Evolutionary conservation across 2,329 filamentous ascomycete species (phyloP), one percentile per base, ranked within the genome.

Genomic region (Botrytis tulipae): DNA sequence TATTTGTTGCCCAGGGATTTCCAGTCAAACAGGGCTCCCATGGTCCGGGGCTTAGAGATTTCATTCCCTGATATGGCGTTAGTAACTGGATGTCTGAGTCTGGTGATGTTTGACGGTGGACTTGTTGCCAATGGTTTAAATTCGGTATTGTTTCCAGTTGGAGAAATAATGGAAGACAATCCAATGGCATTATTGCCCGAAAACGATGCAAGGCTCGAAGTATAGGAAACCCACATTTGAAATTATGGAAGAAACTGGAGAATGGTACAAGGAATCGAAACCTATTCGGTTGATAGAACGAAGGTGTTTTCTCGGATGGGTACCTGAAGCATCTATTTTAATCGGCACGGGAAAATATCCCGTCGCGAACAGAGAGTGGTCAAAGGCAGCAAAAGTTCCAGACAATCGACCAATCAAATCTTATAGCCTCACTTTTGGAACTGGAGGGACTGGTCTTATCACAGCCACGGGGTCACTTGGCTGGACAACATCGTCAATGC

Each of bases 291-390:
- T 70, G 9, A 22, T 46, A 44, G 40, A 60, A 8, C 35, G n/a
- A 32, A 54, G 67, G 10, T 59, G 35, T 37, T 70, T 70, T 32
- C 67, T 70, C 25, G 54, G 51, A 40, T 70, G 51, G 67, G 40
- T 59, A 18, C 35, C n/a, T 2, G 54, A 29, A 29, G 67, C 48
- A 9, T 70, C 51, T 32, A 70, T 70, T 46, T 3, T 70, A 20
- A 10, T 70, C 6, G 67, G 51, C 67, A 70, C 67, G 20, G 37
- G 42, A 12, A 4, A 35, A 0, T 70, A 44, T 32, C 32, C 37
- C 9, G 48, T 12, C 35, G 8, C 9, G n/a, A 25, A 44, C 29
- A 42, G 57, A 16, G 18, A n/a, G 3, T 59, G 22, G 12, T 69
- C 51, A 22, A 25, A 29, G 37, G 57, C 51, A 60, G 40, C 16